These are phyloP conservation scores for Rhizopus sp. DNA, from an alignment of 371 early-diverging fungal genomes.

Conservation along the genomic window DNA sequence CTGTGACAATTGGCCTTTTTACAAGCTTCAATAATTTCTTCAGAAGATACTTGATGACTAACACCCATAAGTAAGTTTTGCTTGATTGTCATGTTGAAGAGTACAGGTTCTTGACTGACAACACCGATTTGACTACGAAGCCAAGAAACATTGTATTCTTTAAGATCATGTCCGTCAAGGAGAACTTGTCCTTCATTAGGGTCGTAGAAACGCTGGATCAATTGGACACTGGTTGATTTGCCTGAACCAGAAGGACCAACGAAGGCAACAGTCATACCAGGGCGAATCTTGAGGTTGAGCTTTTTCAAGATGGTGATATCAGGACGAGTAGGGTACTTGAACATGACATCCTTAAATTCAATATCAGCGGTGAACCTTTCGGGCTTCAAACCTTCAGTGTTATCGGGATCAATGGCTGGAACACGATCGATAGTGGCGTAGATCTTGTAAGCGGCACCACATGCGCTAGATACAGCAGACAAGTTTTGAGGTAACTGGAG, in stretches of 20 bases:
- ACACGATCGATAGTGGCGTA: constrained; percentile 78
- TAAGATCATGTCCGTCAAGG: constrained; percentile 73
- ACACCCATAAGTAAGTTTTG: constrained; percentile 78
- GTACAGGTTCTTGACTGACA: constrained; percentile 86
- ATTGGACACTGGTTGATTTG: constrained; percentile 85
- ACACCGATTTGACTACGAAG: constrained; percentile 82
- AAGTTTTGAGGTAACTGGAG: constrained; percentile 60
- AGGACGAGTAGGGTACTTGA: constrained; percentile 75
- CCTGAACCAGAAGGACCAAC: constrained; percentile 89
- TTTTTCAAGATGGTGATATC: constrained; percentile 65
- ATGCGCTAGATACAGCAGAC: constrained; percentile 59
- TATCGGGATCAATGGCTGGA: constrained; percentile 62
- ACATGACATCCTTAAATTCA: constrained; percentile 69
- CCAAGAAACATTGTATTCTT: constrained; percentile 64
- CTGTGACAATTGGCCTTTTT: constrained; percentile 72
- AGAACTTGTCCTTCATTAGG: constrained; percentile 59
- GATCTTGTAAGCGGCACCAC: constrained; percentile 68
- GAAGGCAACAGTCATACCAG: constrained; percentile 78
- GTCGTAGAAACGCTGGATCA: constrained; percentile 91
- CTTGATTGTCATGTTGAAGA: constrained; percentile 79
- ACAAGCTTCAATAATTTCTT: constrained; percentile 60
- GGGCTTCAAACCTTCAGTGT: constrained; percentile 54
- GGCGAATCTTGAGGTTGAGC: constrained; percentile 59
- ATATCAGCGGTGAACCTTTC: constrained; percentile 60
- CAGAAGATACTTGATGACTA: constrained; percentile 33